Percentiles rank a stretch among this genome's conserved stretches.
These are phyloP conservation scores for Kluyveromyces sp. DNA, from an alignment of 1,139 yeast genomes.

Conservation along the genomic window DNA sequence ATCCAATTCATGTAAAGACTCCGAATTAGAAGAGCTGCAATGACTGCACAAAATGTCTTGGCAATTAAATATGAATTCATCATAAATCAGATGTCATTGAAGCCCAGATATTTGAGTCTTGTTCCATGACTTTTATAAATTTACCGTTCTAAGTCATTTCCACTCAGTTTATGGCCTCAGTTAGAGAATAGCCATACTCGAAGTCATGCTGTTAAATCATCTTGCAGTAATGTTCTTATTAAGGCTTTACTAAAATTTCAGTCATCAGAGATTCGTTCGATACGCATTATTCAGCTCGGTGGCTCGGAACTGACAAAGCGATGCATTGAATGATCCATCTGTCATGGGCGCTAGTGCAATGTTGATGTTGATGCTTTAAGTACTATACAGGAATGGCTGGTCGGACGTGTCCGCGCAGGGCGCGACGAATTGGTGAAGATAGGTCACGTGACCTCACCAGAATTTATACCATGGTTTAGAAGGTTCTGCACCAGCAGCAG, in stretches of 20 bases:
- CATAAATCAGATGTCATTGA: neutral
- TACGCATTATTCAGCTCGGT: too few relatives aligned
- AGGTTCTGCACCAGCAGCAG: constrained; percentile 9
- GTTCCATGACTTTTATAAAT: too few relatives aligned
- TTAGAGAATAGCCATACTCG: too few relatives aligned
- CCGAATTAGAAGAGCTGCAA: neutral
- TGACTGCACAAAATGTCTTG: neutral
- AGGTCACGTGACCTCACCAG: constrained; percentile 20
- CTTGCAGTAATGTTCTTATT: neutral
- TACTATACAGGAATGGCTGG: neutral
- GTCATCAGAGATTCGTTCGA: neutral
- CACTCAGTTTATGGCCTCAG: too few relatives aligned
- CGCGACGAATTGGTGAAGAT: too few relatives aligned
- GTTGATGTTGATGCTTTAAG: neutral
- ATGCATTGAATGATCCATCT: too few relatives aligned
- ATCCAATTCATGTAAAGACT: constrained; percentile 3
- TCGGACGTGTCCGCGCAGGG: too few relatives aligned
- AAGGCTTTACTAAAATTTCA: constrained; percentile 2
- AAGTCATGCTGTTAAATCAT: too few relatives aligned
- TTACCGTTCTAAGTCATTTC: too few relatives aligned
- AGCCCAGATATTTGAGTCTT: neutral
- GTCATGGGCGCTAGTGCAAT: too few relatives aligned
- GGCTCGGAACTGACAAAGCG: neutral
- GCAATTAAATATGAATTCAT: too few relatives aligned
- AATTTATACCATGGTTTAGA: constrained; percentile 27